phyloP scores from a whole-genome alignment of 1,284 basidiomycete species.

The Pyrrhoderma noxium region DNA sequence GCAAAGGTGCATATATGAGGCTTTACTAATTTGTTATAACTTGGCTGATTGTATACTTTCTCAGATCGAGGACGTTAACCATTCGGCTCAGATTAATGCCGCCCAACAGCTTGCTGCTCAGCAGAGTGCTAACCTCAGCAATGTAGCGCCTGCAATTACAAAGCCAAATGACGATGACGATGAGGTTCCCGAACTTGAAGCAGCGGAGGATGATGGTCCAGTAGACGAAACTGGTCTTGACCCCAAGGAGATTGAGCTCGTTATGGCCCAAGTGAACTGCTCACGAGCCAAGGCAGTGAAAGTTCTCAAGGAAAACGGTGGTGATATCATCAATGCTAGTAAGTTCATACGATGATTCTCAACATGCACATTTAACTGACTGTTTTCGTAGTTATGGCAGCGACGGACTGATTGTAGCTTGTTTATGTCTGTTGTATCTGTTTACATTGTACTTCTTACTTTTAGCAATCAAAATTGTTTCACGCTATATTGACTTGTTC shows the following conservation, averaged over 20 bases:
- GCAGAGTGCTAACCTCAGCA: slow-evolving; percentile 37
- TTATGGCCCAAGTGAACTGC: slow-evolving; percentile 82
- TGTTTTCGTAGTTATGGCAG: slow-evolving; percentile 52
- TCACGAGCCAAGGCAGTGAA: slow-evolving; percentile 84
- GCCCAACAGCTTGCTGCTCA: slow-evolving; percentile 71
- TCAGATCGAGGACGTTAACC: slow-evolving; percentile 90
- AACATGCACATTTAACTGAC: slow-evolving; percentile 12
- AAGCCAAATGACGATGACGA: slow-evolving; percentile 64
- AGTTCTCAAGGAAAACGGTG: slow-evolving; percentile 81
- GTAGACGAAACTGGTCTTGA: slow-evolving; percentile 82
- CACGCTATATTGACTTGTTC: background rate
- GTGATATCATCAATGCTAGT: slow-evolving; percentile 94
- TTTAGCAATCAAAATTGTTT: slow-evolving; percentile 5
- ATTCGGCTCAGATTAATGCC: slow-evolving; percentile 75
- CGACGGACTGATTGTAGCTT: slow-evolving; percentile 33
- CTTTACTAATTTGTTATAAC: background rate
- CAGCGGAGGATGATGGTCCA: slow-evolving; percentile 68
- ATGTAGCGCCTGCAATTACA: slow-evolving; percentile 47
- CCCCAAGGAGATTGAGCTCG: slow-evolving; percentile 91
- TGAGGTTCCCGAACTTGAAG: slow-evolving; percentile 78
- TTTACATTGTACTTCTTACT: slow-evolving; percentile 17
- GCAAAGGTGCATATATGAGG: slow-evolving; percentile 58
- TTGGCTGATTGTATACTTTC: background rate
- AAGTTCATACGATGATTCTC: slow-evolving; percentile 37
- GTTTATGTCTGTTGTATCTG: slow-evolving; percentile 17